Conservation (phyloP, 805 yeast species). For the Pichia cabralensis region DNA sequence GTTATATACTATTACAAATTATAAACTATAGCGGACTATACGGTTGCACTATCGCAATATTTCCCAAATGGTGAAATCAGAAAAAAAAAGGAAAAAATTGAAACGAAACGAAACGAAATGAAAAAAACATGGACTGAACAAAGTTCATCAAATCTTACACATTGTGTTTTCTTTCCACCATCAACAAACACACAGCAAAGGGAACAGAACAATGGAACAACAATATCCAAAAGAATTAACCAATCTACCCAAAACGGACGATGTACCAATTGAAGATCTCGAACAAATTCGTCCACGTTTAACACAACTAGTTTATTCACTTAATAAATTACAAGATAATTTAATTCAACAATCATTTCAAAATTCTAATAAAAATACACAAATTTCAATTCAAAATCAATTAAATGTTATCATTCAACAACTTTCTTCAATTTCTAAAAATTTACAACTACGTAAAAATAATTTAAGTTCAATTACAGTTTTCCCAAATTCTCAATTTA, state of each 20-base stretch:
- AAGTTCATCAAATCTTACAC: no score
- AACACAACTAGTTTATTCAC: conserved; percentile 52
- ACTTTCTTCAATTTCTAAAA: conserved; percentile 62
- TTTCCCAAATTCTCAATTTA: conserved; percentile 78
- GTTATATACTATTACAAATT: neutral
- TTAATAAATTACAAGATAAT: conserved; percentile 39
- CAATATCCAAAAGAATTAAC: no score
- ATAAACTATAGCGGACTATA: no score
- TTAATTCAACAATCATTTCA: conserved; percentile 18
- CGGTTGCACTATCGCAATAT: no score
- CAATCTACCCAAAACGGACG: conserved; percentile 15
- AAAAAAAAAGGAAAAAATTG: no score
- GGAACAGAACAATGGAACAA: no score
- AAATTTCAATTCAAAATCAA: conserved; percentile 72
- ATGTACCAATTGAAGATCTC: conserved; percentile 50
- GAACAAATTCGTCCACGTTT: conserved; percentile 55
- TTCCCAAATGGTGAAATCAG: no score
- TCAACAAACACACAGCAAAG: no score
- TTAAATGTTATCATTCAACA: conserved; percentile 78
- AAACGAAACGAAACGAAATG: no score
- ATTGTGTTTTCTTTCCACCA: no score
- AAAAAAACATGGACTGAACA: no score
- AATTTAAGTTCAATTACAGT: conserved; percentile 59
- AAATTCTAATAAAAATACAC: conserved; percentile 18
- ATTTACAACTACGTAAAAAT: conserved; percentile 52